These are phyloP conservation scores for Paspalum vaginatum DNA, from an alignment of 176 grass and related monocot genomes.

Conservation along the genomic window DNA sequence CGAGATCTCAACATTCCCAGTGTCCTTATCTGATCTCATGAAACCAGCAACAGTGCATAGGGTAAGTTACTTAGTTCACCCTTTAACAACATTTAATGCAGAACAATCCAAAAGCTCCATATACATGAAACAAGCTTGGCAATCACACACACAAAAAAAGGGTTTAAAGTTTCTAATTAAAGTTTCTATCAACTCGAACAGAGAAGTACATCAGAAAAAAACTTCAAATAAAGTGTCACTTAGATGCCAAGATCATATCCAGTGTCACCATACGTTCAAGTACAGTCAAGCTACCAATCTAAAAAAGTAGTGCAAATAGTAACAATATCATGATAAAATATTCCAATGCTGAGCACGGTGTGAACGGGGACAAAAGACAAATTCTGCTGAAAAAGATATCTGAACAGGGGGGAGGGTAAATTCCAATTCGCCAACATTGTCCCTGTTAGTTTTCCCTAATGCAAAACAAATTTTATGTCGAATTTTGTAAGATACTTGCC, in stretches of 20 bases:
- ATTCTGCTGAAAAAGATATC: background rate
- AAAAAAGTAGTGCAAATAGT: background rate
- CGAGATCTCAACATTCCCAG: slow-evolving; percentile 92
- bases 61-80: slow-evolving; percentile 26
- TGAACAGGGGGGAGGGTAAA: no score
- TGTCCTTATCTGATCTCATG: slow-evolving; percentile 73
- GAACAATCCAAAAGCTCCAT: slow-evolving; percentile 26
- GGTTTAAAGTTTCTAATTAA: background rate
- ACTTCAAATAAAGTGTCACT: background rate
- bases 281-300: background rate
- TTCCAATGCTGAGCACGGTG: background rate
- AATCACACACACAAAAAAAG: background rate
- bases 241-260: background rate
- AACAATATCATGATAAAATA: background rate
- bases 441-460: background rate
- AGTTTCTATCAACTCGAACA: background rate
- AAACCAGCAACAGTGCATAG: slow-evolving; percentile 26
- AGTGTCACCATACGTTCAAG: background rate
- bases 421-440: background rate
- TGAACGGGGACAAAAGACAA: background rate
- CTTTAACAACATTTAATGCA: background rate
- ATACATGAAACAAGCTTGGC: slow-evolving; percentile 4
- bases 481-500: background rate
- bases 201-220: slow-evolving; percentile 5
- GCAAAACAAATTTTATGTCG: background rate